Percentiles rank a stretch among this genome's conserved stretches.
phyloP scores from a whole-genome alignment of 2,329 filamentous ascomycete species.

The Penicillium hesseltinei region DNA sequence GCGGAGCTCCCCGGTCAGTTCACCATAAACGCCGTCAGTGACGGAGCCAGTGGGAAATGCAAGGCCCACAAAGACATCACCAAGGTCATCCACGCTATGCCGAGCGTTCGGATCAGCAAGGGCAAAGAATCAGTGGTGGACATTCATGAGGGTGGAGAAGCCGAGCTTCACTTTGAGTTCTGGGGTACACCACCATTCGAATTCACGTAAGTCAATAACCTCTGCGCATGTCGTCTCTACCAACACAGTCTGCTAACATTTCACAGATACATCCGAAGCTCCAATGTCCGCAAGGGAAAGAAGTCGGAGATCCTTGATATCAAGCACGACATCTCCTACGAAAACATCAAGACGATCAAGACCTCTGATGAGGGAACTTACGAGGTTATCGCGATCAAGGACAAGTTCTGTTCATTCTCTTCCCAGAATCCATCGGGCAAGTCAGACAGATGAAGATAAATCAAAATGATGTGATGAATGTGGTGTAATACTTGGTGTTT shows the following conservation, averaged over 20 bases:
- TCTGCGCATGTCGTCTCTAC: background rate
- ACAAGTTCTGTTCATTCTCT: slow-evolving; percentile 85
- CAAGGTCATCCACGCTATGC: slow-evolving; percentile 87
- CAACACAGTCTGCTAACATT: slow-evolving; percentile 12
- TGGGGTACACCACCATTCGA: slow-evolving; percentile 95
- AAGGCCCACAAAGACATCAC: slow-evolving; percentile 73
- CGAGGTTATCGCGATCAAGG: slow-evolving; percentile 94
- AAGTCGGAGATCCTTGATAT: slow-evolving; percentile 83
- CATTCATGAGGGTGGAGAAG: slow-evolving; percentile 94
- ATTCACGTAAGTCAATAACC: slow-evolving; percentile 63
- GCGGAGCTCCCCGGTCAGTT: slow-evolving; percentile 90
- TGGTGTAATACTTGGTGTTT: slow-evolving; percentile 16
- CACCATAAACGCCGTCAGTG: slow-evolving; percentile 79
- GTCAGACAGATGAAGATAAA: slow-evolving; percentile 30
- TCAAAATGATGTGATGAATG: slow-evolving; percentile 16
- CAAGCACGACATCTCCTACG: slow-evolving; percentile 78
- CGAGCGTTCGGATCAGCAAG: slow-evolving; percentile 84
- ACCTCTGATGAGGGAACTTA: slow-evolving; percentile 95
- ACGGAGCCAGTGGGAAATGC: slow-evolving; percentile 80
- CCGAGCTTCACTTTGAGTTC: slow-evolving; percentile 92
- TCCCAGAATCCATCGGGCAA: slow-evolving; percentile 61
- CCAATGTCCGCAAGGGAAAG: slow-evolving; percentile 76
- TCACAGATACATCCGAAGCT: slow-evolving; percentile 74
- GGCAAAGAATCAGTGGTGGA: slow-evolving; percentile 79
- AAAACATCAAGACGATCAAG: slow-evolving; percentile 75